Base-by-base conservation (phyloP, 257 asterid genomes). In the Asclepias syriaca region DNA sequence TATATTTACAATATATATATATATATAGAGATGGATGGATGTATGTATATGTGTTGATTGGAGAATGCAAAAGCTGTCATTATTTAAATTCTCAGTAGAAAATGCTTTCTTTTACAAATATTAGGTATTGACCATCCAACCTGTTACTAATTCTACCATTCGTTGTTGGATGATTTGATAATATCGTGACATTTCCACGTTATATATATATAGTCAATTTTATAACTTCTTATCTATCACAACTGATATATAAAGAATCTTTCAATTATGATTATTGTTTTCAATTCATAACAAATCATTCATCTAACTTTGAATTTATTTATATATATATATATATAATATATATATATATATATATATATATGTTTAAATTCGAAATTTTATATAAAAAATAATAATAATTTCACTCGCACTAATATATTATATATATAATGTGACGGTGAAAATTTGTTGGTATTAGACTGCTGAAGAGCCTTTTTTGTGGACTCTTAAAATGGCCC, bases 401-500 rank as follows among this genome's bases (percentile, higher is more conserved):
- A 29, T 29, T 29, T 29, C 32, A 29, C 32, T 29, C 2, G 2
- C 2, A 29, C 32, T 29, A 29, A 29, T 29, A 29, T 29, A 29
- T 54, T 54, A 54, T 54, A 54, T 54, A 54, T 54, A 54, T 54
- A 54, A 19, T 6, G 3, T 19, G 57, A 54, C 21, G 59, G 24
- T n/a, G 59, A 54, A 6, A n/a, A 18, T 54, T 54, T 54, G 59
- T 21, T n/a, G 21, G 6, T 54, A 19, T 54, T 54, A 19, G 59
- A 27, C 59, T 51, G 21, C 19, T 53, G 27, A 6, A 22, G 24
- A 22, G 3, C 43, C 24, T 57, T 1, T 37, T 11, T 4, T 7
- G 32, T 72, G 61, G 70, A 60, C 61, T 29, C 66, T 56, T 70
- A 70, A 70, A 29, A 11, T 73, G 77, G 65, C 32, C 46, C 21